Base-by-base conservation (phyloP, 352 stramenopile genomes). In the Pythium coloratum region DNA sequence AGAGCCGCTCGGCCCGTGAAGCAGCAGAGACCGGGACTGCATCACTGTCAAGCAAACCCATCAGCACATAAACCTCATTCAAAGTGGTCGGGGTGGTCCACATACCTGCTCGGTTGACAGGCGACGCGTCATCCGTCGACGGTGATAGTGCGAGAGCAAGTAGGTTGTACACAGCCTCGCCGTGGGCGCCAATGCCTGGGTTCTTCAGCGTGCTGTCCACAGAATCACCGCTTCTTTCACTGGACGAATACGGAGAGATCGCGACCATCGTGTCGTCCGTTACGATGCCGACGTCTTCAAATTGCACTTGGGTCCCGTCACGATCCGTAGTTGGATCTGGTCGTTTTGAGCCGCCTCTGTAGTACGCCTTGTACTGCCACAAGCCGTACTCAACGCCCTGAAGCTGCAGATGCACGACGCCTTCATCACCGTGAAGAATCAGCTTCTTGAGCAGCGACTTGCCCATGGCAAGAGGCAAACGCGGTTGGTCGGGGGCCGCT, bases 1-100 rank as follows among this genome's bases (percentile, higher is more conserved):
- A 10, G 84, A 73, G 7, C 88, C 86, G 40, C 78, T 91, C 0
- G 83, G 73, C 32, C 75, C 88, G 18, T 93, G 80, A 4, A 96
- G 53, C 12, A 96, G 53, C 2, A 94, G 40, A 3, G 81, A 91
- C 3, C 67, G 71, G 44, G 78, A 66, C 7, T 73, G 70, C 42
- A 71, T 62, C 49, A 69, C 61, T 68, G 46, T 53, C 14, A 14
- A 50, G 42, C 38, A 46, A 14, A 24, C 8, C 38, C 13, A 14
- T 46, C 13, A 46, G 38, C 38, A 46, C 13, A 46, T 9, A 46
- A 9, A 40, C 9, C 9, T 40, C 10, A 46, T 14, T 46, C 38
- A 7, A 42, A 42, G 36, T 13, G 12, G 7, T 42, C 36, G 36
- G 7, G 3, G 16, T n/a, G 40, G 16, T 6, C n/a, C 3, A 64